phyloP scores from a whole-genome alignment of 805 yeast genomes.

The Schwanniomyces vanrijiae region DNA sequence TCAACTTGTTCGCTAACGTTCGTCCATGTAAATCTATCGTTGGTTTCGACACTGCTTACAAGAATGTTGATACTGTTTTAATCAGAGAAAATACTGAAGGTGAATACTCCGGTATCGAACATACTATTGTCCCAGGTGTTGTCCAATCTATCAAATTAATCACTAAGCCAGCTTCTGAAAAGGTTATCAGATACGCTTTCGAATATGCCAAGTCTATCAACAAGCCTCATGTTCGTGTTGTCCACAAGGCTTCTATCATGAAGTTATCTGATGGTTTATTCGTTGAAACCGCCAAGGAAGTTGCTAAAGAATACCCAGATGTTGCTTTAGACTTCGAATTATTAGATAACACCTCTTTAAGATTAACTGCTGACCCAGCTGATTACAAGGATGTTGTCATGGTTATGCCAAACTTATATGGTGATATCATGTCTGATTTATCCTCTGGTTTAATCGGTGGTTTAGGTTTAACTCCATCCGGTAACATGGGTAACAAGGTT shows the following conservation, averaged over 20 bases:
- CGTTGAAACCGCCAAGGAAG: constrained; percentile 85
- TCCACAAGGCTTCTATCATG: constrained; percentile 98
- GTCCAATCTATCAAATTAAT: constrained; percentile 97
- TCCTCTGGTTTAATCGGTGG: constrained; percentile 98
- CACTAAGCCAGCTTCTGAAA: constrained; percentile 94
- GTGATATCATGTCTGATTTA: constrained; percentile 97
- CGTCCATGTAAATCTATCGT: constrained; percentile 93
- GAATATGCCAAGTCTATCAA: constrained; percentile 90
- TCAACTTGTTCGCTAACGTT: constrained; percentile 93
- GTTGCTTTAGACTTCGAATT: constrained; percentile 80
- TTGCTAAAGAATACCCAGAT: constrained; percentile 90
- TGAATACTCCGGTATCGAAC: constrained; percentile 99
- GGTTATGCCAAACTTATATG: constrained; percentile 99
- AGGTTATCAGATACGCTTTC: constrained; percentile 94
- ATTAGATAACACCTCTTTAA: constrained; percentile 93
- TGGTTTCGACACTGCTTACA: constrained; percentile 91
- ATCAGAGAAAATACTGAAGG: constrained; percentile 99
- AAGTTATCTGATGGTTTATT: constrained; percentile 97
- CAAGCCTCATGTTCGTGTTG: constrained; percentile 88
- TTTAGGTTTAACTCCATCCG: constrained; percentile 97
- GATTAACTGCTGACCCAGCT: constrained; percentile 84
- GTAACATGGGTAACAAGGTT: constrained; percentile 98
- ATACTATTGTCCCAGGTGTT: constrained; percentile 96
- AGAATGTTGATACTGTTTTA: constrained; percentile 88
- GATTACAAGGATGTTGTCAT: constrained; percentile 84